A percentile compares a stretch with the other conserved stretches of the same genome.
Conservation (phyloP, 768 basidiomycete species). For the Suillus alpinus region DNA sequence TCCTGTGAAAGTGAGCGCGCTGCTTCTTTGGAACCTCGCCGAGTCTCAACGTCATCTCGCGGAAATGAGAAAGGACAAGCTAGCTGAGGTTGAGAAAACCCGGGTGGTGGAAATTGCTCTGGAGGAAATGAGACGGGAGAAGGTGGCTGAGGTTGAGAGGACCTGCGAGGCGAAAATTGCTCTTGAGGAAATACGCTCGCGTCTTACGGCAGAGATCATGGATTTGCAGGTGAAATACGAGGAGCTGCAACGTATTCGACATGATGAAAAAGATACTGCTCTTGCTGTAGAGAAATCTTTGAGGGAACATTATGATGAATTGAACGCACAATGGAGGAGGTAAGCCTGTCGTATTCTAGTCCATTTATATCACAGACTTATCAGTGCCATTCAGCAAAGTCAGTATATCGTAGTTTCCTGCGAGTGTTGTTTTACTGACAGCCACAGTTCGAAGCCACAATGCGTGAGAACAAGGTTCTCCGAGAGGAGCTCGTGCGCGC, state of each 20-base stretch:
- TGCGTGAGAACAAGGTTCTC: conserved; percentile 25
- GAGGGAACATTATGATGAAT: conserved; percentile 48
- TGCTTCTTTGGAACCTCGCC: conserved; percentile 49
- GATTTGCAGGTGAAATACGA: conserved; percentile 39
- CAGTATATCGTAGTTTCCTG: conserved; percentile 26
- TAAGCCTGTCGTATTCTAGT: conserved; percentile 20
- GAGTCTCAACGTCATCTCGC: conserved; percentile 44
- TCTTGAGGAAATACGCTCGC: conserved; percentile 31
- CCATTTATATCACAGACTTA: conserved; percentile 14
- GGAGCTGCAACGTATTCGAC: conserved; percentile 37
- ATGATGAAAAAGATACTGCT: conserved; percentile 51
- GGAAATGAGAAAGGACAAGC: conserved; percentile 1
- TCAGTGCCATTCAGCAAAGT: conserved; percentile 31
- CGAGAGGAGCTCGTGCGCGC: conserved; percentile 26
- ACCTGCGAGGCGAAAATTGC: conserved; percentile 29
- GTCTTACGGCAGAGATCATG: conserved; percentile 32
- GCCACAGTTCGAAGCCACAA: conserved; percentile 21
- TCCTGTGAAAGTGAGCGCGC: conserved; percentile 47
- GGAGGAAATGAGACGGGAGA: conserved; percentile 8
- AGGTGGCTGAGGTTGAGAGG: conserved; percentile 30
- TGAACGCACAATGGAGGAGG: conserved; percentile 41
- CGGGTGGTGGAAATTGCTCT: conserved; percentile 32
- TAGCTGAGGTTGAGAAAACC: conserved; percentile 31
- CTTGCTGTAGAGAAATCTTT: conserved; percentile 51
- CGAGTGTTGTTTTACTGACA: conserved; percentile 12